These are phyloP conservation scores for Xerocomus brunneocitrinus DNA, from an alignment of 768 basidiomycete species.

Conservation along the genomic window DNA sequence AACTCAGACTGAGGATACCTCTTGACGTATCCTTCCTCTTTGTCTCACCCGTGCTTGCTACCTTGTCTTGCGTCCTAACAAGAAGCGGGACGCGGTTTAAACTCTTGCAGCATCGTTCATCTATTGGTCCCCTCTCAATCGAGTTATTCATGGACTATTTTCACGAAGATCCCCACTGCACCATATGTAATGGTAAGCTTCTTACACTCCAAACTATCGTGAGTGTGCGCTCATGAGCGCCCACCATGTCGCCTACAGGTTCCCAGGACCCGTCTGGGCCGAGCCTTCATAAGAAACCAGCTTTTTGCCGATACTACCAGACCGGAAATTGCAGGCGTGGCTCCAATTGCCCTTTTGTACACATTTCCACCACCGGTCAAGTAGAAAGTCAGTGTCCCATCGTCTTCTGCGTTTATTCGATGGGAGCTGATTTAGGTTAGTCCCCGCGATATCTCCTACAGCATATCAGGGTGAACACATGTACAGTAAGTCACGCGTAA, in stretches of 20 bases:
- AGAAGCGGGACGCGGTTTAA: conserved; percentile 17
- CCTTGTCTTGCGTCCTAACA: conserved; percentile 37
- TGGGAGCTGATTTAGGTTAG: conserved; percentile 14
- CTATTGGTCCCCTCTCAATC: not conserved
- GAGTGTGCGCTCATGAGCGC: not conserved
- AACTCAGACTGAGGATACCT: conserved; percentile 4
- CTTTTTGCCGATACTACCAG: conserved; percentile 24
- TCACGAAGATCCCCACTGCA: conserved; percentile 12
- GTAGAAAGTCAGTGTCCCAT: conserved; percentile 14
- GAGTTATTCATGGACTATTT: conserved; percentile 5
- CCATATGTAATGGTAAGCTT: conserved; percentile 16
- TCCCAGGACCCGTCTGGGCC: conserved; percentile 1
- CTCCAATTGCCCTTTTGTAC: conserved; percentile 23
- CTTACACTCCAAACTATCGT: not conserved
- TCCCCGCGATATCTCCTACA: conserved; percentile 5
- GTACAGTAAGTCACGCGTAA: conserved; percentile 14
- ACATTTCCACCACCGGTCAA: conserved; percentile 8
- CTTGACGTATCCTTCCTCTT: conserved; percentile 16
- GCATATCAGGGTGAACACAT: conserved; percentile 13
- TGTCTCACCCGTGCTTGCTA: conserved; percentile 26
- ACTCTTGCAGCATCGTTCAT: not conserved
- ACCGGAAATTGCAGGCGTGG: conserved; percentile 27
- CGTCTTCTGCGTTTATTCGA: not conserved
- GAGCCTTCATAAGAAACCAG: conserved; percentile 6
- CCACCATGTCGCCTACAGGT: conserved; percentile 11